These are phyloP conservation scores for Reticulomyxa filosa DNA, from an alignment of 78 protist species.

Conservation along the genomic window DNA sequence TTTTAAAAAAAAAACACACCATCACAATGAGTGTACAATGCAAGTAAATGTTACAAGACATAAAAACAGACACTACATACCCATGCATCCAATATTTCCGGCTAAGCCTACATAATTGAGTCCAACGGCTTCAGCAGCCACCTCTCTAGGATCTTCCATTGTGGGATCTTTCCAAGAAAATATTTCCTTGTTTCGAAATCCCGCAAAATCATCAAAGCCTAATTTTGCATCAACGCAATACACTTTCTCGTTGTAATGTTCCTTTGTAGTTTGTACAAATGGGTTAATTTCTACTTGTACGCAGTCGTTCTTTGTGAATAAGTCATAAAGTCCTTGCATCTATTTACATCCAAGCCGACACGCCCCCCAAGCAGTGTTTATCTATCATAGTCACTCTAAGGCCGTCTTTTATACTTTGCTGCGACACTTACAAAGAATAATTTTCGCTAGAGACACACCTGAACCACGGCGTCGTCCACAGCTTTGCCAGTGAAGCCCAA, in stretches of 20 bases:
- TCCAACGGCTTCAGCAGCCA: slow-evolving; percentile 64
- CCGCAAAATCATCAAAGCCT: slow-evolving; percentile 88
- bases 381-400: too few relatives aligned
- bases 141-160: slow-evolving; percentile 75
- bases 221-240: slow-evolving; percentile 77
- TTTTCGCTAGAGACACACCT: too few relatives aligned
- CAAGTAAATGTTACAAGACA: not conserved
- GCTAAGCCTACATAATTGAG: slow-evolving; percentile 86
- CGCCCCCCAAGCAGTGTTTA: not conserved
- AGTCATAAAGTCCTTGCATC: too few relatives aligned
- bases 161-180: slow-evolving; percentile 58
- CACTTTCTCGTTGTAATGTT: slow-evolving; percentile 10
- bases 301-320: slow-evolving; percentile 17
- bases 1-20: not conserved
- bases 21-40: not conserved
- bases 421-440: too few relatives aligned
- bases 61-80: not conserved
- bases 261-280: slow-evolving; percentile 24
- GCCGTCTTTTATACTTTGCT: too few relatives aligned
- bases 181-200: slow-evolving; percentile 69
- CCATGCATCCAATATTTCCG: slow-evolving; percentile 90
- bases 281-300: slow-evolving; percentile 91
- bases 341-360: too few relatives aligned
- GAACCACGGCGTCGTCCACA: too few relatives aligned
- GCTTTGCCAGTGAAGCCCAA: too few relatives aligned